A percentile compares a stretch with the other conserved stretches of the same genome.
phyloP scores from a whole-genome alignment of 163 green algal species.

The Smithsoniella earleae region DNA sequence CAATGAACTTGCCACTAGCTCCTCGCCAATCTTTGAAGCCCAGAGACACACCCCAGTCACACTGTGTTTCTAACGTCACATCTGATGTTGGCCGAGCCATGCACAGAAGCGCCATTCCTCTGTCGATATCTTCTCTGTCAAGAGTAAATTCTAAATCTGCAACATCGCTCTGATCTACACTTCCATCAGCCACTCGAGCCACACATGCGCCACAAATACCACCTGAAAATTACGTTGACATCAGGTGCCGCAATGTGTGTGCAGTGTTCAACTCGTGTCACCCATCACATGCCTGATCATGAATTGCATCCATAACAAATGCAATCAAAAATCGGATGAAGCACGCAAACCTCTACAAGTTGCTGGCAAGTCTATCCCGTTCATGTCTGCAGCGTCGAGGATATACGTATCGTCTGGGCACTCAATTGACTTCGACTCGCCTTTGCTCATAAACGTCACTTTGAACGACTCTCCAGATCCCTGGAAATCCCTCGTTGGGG shows the following conservation, averaged over 20 bases:
- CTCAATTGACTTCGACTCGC: slow-evolving; percentile 41
- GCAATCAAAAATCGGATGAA: not conserved
- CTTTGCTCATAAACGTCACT: slow-evolving; percentile 54
- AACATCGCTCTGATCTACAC: slow-evolving; percentile 59
- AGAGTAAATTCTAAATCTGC: slow-evolving; percentile 62
- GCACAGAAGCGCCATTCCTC: slow-evolving; percentile 65
- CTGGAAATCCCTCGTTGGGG: slow-evolving; percentile 2
- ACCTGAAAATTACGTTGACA: slow-evolving; percentile 19
- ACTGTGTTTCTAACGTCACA: slow-evolving; percentile 59
- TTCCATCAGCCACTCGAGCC: slow-evolving; percentile 44
- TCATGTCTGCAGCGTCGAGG: slow-evolving; percentile 52
- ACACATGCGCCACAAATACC: slow-evolving; percentile 71
- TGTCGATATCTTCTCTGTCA: slow-evolving; percentile 45
- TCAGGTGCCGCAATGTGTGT: no score
- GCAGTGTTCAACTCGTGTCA: no score
- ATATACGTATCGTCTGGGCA: slow-evolving; percentile 64
- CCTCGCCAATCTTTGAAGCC: slow-evolving; percentile 60
- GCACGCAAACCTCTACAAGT: slow-evolving; percentile 45
- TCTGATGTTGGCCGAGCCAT: slow-evolving; percentile 57
- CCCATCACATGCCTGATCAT: no score
- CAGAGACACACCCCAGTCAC: slow-evolving; percentile 65
- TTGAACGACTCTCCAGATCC: slow-evolving; percentile 42
- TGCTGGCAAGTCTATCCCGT: slow-evolving; percentile 58
- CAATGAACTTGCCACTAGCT: slow-evolving; percentile 51
- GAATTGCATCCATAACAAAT: not conserved